These are phyloP conservation scores for Zizania palustris DNA, from an alignment of 202 grass and related monocot genomes.

Conservation along the genomic window DNA sequence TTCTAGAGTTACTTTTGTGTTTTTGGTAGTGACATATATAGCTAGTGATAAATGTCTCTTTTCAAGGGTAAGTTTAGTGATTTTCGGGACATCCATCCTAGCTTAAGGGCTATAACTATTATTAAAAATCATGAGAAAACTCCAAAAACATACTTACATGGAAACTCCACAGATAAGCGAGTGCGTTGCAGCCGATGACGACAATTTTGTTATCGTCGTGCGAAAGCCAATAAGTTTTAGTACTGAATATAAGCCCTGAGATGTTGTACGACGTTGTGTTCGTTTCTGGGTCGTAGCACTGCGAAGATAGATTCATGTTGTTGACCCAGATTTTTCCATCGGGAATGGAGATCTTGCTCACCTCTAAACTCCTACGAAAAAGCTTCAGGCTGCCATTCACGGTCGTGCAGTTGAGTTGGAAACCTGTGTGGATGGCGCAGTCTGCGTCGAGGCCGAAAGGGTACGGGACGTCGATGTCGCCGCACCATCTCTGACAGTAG, in stretches of 20 bases:
- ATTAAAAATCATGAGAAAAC: no score
- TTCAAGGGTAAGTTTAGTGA: no score
- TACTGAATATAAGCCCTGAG: no score
- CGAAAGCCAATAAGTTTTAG: background rate
- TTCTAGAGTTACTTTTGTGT: no score
- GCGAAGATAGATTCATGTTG: background rate
- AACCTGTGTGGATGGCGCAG: background rate
- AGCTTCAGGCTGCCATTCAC: background rate
- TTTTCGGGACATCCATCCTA: no score
- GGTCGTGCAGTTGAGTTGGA: background rate
- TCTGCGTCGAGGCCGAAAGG: background rate
- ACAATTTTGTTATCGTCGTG: conserved; percentile 27
- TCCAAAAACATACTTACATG: no score
- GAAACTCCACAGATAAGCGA: background rate
- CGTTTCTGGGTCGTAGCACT: no score
- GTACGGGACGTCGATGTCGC: background rate
- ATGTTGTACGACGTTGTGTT: no score
- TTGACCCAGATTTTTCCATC: background rate
- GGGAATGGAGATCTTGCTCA: background rate
- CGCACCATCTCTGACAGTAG: background rate
- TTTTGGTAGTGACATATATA: no score
- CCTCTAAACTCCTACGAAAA: background rate
- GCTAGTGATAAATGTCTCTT: no score
- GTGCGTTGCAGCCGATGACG: conserved; percentile 37
- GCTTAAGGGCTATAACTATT: no score